Percentiles rank a stretch among this genome's conserved stretches.
These are phyloP conservation scores for Aspergillus eucalypticola DNA, from an alignment of 2,329 filamentous ascomycete species.

Conservation along the genomic window DNA sequence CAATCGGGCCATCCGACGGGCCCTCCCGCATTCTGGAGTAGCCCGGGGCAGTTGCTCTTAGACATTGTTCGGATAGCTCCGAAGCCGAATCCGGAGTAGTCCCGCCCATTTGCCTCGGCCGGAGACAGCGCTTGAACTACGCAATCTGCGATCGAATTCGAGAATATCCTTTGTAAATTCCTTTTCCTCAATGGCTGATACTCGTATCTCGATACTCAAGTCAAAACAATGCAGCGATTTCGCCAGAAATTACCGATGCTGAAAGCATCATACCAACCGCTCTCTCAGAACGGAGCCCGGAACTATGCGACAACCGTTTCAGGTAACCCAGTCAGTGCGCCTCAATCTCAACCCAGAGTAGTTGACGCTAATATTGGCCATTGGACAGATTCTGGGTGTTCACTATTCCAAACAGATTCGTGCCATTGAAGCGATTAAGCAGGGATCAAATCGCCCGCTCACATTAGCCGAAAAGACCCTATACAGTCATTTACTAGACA, in stretches of 20 bases:
- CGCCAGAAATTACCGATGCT: neutral
- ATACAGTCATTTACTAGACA: slow-evolving; percentile 39
- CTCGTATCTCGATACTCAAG: neutral
- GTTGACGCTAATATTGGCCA: neutral
- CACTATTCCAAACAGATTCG: slow-evolving; percentile 9
- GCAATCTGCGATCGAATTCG: neutral
- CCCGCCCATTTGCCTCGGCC: neutral
- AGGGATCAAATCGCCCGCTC: slow-evolving; percentile 26
- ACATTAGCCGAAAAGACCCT: slow-evolving; percentile 45
- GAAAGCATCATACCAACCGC: neutral
- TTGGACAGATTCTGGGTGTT: slow-evolving; percentile 3
- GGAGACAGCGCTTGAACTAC: neutral
- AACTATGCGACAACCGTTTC: neutral
- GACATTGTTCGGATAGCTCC: neutral
- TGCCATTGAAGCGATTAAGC: slow-evolving; percentile 10
- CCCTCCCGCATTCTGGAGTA: neutral
- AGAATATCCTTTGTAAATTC: neutral
- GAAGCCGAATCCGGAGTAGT: neutral
- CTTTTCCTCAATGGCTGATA: neutral
- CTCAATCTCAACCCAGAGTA: neutral
- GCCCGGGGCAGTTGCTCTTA: neutral
- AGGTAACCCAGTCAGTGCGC: neutral
- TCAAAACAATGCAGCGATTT: neutral
- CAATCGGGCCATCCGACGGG: neutral
- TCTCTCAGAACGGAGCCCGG: neutral